phyloP scores from a whole-genome alignment of 345 rosid species.

The Linum trigynum region DNA sequence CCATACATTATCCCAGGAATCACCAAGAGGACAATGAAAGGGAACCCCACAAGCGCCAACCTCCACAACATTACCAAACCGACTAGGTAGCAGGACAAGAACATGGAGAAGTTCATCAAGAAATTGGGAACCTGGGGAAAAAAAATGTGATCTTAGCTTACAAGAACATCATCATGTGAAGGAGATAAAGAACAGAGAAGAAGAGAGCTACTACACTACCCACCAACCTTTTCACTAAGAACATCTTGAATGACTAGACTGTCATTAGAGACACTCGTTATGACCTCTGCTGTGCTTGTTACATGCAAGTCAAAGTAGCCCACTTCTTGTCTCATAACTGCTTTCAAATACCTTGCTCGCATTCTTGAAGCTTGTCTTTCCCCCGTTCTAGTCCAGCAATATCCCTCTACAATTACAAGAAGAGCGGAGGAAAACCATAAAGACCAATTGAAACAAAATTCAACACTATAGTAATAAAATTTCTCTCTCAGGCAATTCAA shows the following conservation, averaged over 20 bases:
- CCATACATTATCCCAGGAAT: constrained; percentile 79
- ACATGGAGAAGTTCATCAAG: constrained; percentile 46
- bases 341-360: constrained; percentile 67
- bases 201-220: background rate
- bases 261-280: constrained; percentile 72
- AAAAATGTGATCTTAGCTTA: background rate
- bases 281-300: constrained; percentile 66
- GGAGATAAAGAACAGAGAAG: background rate
- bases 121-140: constrained; percentile 66
- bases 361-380: constrained; percentile 76
- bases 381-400: constrained; percentile 88
- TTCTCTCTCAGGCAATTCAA: background rate
- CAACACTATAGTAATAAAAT: background rate
- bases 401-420: constrained; percentile 42
- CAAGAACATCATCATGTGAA: background rate
- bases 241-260: constrained; percentile 73
- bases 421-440: background rate
- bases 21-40: constrained; percentile 48
- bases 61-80: constrained; percentile 66
- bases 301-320: constrained; percentile 75
- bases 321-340: constrained; percentile 79
- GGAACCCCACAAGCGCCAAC: constrained; percentile 65
- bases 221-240: constrained; percentile 63
- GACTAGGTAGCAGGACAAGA: constrained; percentile 54
- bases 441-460: background rate